These are phyloP conservation scores for Phytopythium montanum DNA, from an alignment of 352 stramenopile species.

Conservation along the genomic window DNA sequence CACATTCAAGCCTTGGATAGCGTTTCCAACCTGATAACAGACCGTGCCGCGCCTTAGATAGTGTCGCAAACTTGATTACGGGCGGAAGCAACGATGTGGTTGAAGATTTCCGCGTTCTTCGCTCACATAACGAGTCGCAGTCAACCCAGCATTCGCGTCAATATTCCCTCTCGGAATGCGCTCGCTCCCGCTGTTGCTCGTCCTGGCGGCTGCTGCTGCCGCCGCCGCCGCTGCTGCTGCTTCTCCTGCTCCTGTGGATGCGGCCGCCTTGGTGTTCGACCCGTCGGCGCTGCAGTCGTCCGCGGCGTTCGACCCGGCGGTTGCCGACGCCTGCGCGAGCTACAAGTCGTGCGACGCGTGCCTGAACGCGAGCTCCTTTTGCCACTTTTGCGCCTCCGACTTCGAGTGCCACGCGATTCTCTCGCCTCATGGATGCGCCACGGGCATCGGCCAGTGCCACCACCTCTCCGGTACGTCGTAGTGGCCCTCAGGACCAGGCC, in stretches of 20 bases:
- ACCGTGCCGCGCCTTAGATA: background rate
- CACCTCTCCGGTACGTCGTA: slow-evolving; percentile 72
- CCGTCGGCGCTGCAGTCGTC: slow-evolving; percentile 5
- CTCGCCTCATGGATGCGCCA: slow-evolving; percentile 57
- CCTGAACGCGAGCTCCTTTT: slow-evolving; percentile 65
- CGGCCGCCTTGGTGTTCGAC: background rate
- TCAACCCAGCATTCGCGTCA: background rate
- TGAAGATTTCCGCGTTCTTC: slow-evolving; percentile 1
- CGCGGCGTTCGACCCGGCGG: slow-evolving; percentile 8
- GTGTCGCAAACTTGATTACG: background rate
- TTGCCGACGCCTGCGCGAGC: slow-evolving; percentile 35
- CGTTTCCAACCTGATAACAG: background rate
- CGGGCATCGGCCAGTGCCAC: slow-evolving; percentile 75
- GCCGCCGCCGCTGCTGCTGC: background rate
- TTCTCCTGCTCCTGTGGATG: too few species aligned
- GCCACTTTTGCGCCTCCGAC: slow-evolving; percentile 83
- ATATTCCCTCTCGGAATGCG: background rate
- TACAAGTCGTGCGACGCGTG: slow-evolving; percentile 78
- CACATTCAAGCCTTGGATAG: background rate
- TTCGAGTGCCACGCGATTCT: slow-evolving; percentile 82
- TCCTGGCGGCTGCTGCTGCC: background rate
- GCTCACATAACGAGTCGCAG: too few species aligned
- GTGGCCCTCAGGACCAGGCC: too few species aligned
- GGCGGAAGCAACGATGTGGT: background rate
- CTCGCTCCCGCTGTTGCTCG: slow-evolving; percentile 1